These are phyloP conservation scores for Magnaporthiopsis poae DNA, from an alignment of 2,329 filamentous ascomycete genomes.

Conservation along the genomic window DNA sequence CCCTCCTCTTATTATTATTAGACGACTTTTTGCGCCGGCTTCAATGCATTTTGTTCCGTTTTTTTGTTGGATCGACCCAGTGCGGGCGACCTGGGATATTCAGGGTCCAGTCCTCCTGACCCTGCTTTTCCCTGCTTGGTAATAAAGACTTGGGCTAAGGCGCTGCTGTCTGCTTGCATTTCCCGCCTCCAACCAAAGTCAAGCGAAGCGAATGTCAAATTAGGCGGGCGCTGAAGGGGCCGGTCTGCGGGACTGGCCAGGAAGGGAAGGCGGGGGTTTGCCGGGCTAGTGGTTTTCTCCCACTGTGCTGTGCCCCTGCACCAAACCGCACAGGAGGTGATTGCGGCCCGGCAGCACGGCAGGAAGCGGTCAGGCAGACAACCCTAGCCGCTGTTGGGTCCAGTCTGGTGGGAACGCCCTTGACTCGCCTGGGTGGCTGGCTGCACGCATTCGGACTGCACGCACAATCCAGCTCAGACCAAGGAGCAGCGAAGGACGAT, in stretches of 20 bases:
- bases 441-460: background rate
- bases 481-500: background rate
- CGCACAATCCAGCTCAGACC: background rate
- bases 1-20: background rate
- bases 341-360: background rate
- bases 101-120: background rate
- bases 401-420: background rate
- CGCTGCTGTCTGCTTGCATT: background rate
- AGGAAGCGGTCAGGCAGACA: background rate
- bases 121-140: background rate
- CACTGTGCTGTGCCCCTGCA: background rate
- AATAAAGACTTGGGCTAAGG: background rate
- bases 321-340: background rate
- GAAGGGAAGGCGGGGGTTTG: background rate
- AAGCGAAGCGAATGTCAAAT: background rate
- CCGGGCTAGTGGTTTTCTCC: background rate
- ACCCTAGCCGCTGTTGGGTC: background rate
- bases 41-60: background rate
- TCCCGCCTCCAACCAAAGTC: background rate
- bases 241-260: no score
- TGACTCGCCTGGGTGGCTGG: background rate
- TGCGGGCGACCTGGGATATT: background rate
- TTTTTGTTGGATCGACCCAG: background rate
- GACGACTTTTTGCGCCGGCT: no score
- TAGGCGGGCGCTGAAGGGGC: background rate